Conservation (phyloP, 768 basidiomycete species). For the Podaxis sp. region DNA sequence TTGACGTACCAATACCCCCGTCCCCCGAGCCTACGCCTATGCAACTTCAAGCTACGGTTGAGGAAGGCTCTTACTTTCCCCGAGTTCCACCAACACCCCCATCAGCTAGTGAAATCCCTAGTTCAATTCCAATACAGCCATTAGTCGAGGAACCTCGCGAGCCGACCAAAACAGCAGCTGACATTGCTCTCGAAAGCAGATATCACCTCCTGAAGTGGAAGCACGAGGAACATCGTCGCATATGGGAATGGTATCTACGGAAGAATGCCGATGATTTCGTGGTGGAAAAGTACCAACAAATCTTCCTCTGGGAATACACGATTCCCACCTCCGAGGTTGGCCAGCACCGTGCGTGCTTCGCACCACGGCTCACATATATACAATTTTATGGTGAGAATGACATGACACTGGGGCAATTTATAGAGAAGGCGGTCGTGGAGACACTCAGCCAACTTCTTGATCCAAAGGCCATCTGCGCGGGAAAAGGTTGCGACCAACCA, state of each 20-base stretch:
- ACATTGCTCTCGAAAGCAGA: slow-evolving; percentile 74
- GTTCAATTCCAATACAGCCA: neutral
- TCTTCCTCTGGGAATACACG: slow-evolving; percentile 76
- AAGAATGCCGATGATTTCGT: slow-evolving; percentile 85
- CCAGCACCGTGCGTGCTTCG: slow-evolving; percentile 71
- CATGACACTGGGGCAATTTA: slow-evolving; percentile 88
- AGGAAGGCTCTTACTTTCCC: slow-evolving; percentile 32
- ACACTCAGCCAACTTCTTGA: slow-evolving; percentile 68
- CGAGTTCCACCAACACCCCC: slow-evolving; percentile 17
- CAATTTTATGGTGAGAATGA: slow-evolving; percentile 94
- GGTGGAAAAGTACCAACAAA: slow-evolving; percentile 91
- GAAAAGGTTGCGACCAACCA: slow-evolving; percentile 82
- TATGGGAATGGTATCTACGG: slow-evolving; percentile 95
- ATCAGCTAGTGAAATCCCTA: neutral
- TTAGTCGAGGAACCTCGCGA: slow-evolving; percentile 23
- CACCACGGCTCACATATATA: slow-evolving; percentile 69
- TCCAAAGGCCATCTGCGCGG: slow-evolving; percentile 74
- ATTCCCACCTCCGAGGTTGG: slow-evolving; percentile 73
- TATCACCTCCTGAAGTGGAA: slow-evolving; percentile 71
- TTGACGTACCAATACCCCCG: slow-evolving; percentile 32
- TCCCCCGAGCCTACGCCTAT: slow-evolving; percentile 28
- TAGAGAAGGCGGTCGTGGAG: slow-evolving; percentile 75
- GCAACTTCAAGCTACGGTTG: slow-evolving; percentile 28
- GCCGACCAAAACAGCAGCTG: slow-evolving; percentile 56
- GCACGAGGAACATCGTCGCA: slow-evolving; percentile 82